A percentile compares a stretch with the other conserved stretches of the same genome.
These are phyloP conservation scores for Diaporthe eres DNA, from an alignment of 2,329 filamentous ascomycete genomes.

Conservation along the genomic window DNA sequence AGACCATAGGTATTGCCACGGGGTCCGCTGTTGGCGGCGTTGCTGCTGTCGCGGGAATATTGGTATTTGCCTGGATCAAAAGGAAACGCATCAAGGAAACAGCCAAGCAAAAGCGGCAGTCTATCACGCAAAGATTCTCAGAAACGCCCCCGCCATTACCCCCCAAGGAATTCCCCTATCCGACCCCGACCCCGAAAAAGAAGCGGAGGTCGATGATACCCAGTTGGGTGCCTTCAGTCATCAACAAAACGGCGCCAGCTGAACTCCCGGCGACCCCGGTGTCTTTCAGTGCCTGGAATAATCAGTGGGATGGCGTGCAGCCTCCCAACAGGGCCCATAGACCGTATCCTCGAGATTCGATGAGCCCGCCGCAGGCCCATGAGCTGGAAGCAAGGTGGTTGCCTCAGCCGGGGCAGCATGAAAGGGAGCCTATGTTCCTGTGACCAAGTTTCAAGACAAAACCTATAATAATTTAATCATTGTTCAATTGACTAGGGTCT, in stretches of 20 bases:
- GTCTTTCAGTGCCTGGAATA: constrained; percentile 33
- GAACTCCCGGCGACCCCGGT: constrained; percentile 41
- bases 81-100: constrained; percentile 27
- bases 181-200: constrained; percentile 30
- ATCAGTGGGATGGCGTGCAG: constrained; percentile 20
- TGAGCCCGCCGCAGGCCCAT: constrained; percentile 2
- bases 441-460: constrained; percentile 1
- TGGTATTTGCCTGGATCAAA: constrained; percentile 34
- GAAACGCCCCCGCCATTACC: constrained; percentile 38
- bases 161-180: constrained; percentile 31
- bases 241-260: constrained; percentile 36
- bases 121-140: constrained; percentile 20
- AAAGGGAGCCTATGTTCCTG: constrained; percentile 1
- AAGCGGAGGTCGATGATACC: constrained; percentile 37
- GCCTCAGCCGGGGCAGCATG: constrained; percentile 21
- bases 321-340: constrained; percentile 32
- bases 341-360: constrained; percentile 31
- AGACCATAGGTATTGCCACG: constrained; percentile 37
- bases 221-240: constrained; percentile 40
- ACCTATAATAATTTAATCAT: constrained; percentile 33
- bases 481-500: constrained; percentile 16
- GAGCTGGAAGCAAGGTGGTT: constrained; percentile 41
- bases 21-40: constrained; percentile 39
- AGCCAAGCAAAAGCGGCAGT: constrained; percentile 12
- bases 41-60: constrained; percentile 27